Evolutionary conservation across 306 rosid genomes (phyloP).

Genomic region (Dalbergia cochinchinensis): DNA sequence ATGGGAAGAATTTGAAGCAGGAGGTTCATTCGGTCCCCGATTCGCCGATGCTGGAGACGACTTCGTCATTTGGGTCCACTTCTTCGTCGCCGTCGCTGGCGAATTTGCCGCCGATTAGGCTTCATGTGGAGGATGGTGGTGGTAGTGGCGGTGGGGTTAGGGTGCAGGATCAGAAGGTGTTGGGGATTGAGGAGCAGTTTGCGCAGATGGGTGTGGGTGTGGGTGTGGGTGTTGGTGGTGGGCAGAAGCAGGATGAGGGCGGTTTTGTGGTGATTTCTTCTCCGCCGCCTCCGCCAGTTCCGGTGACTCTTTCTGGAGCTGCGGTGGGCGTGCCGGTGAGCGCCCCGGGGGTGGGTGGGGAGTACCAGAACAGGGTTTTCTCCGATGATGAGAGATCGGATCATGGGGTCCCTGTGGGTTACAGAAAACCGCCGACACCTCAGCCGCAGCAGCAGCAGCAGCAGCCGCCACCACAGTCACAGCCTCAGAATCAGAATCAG

Average conservation of each 20-base stretch:
- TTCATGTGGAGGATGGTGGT: constrained; percentile 77
- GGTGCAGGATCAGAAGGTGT: constrained; percentile 74
- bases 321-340: constrained; percentile 53
- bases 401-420: constrained; percentile 67
- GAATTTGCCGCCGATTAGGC: constrained; percentile 91
- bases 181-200: constrained; percentile 92
- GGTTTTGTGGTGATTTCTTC: constrained; percentile 66
- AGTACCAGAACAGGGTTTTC: constrained; percentile 65
- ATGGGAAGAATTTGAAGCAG: constrained; percentile 65
- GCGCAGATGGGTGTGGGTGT: constrained; percentile 70
- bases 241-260: constrained; percentile 74
- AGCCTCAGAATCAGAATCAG: constrained; percentile 41
- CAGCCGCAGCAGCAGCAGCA: constrained; percentile 60
- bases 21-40: constrained; percentile 97
- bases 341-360: constrained; percentile 50
- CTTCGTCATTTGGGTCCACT: constrained; percentile 93
- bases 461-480: constrained; percentile 43
- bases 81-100: constrained; percentile 89
- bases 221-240: constrained; percentile 37
- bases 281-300: constrained; percentile 72
- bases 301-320: constrained; percentile 49
- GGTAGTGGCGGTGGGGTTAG: constrained; percentile 60
- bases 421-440: constrained; percentile 64
- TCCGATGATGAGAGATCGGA: constrained; percentile 97
- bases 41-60: constrained; percentile 90